Conservation (phyloP, 2,329 filamentous ascomycete genomes). For the Triangularia verruculosa region DNA sequence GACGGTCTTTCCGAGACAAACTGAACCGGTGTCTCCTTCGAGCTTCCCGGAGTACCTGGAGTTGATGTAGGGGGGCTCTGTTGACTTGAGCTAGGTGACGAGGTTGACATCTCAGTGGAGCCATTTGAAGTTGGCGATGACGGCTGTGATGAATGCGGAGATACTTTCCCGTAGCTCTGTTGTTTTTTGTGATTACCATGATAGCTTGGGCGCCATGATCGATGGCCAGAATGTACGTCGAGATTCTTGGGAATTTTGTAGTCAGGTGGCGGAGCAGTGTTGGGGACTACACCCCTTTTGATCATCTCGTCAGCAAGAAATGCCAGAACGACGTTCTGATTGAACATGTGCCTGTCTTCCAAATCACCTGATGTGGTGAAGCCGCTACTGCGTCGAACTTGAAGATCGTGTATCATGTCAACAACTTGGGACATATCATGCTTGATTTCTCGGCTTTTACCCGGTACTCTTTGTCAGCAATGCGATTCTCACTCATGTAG, state of each 20-base stretch:
- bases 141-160: neutral
- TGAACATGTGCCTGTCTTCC: no score
- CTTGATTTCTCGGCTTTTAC: neutral
- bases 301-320: neutral
- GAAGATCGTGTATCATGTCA: neutral
- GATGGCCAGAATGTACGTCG: neutral
- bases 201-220: neutral
- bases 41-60: neutral
- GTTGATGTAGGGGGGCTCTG: neutral
- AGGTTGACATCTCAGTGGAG: neutral
- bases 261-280: neutral
- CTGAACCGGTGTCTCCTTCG: neutral
- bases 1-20: neutral
- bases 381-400: neutral
- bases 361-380: no score
- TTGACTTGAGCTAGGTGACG: neutral
- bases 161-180: neutral
- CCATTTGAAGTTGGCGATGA: neutral
- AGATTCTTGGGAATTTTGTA: neutral
- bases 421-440: neutral
- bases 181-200: neutral
- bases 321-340: neutral
- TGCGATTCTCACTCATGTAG: no score
- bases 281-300: neutral
- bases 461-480: neutral